phyloP scores from a whole-genome alignment of 805 yeast genomes.

The Ogataea zsoltii region DNA sequence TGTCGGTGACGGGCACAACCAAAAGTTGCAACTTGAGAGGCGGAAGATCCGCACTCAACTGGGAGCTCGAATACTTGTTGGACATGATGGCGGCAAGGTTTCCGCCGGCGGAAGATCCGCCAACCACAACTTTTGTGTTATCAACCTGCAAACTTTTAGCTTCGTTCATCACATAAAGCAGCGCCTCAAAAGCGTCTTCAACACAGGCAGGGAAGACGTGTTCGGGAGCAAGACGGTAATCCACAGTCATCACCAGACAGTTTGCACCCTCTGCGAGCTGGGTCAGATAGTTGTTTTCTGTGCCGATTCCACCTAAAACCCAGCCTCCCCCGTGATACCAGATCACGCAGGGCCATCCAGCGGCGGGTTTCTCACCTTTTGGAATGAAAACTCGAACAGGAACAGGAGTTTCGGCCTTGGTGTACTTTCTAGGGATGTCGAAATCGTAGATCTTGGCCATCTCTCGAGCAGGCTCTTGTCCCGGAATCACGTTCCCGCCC shows the following conservation, averaged over 20 bases:
- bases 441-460: constrained; percentile 22
- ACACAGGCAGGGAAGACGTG: constrained; percentile 49
- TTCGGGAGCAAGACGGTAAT: constrained; percentile 52
- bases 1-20: constrained; percentile 48
- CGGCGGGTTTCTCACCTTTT: constrained; percentile 23
- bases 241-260: constrained; percentile 41
- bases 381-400: constrained; percentile 32
- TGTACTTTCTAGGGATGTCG: constrained; percentile 26
- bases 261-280: constrained; percentile 38
- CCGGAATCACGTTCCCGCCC: constrained; percentile 30
- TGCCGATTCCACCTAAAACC: constrained; percentile 34
- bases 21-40: constrained; percentile 41
- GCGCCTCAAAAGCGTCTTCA: constrained; percentile 43
- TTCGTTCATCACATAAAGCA: constrained; percentile 33
- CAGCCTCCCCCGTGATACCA: constrained; percentile 39
- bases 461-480: constrained; percentile 30
- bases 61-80: constrained; percentile 33
- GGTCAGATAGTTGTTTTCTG: constrained; percentile 43
- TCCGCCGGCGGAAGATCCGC: constrained; percentile 53
- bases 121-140: constrained; percentile 38
- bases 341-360: constrained; percentile 30
- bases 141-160: constrained; percentile 31
- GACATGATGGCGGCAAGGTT: constrained; percentile 35
- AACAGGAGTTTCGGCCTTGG: constrained; percentile 26
- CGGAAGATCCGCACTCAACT: constrained; percentile 28